Evolutionary conservation across 2,329 filamentous ascomycete species (phyloP), one percentile per base, ranked within the genome.

Genomic region (Cordyceps militaris): DNA sequence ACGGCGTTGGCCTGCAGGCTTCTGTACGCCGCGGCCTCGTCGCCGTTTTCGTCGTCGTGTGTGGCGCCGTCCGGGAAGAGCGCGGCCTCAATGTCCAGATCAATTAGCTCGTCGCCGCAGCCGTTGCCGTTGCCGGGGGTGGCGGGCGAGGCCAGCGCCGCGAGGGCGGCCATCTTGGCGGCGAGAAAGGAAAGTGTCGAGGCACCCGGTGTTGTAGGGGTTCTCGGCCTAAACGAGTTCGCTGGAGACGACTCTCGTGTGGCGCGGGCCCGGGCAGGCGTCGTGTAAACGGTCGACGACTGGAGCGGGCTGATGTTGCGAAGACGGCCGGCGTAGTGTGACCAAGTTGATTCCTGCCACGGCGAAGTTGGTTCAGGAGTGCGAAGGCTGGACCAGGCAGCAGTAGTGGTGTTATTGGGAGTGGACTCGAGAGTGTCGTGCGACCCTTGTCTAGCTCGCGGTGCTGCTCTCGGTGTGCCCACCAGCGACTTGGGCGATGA

Each of bases 11-110:
- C 69, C 59, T 82, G 80, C n/a, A 85, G 73, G 65, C 82, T 85
- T 66, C 83, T 84, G 70, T 79, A 86, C 10, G 79, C 78, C 0
- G 79, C 75, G 0, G 82, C 82, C 1, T 82, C 84, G 66, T 83
- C 1, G 78, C 65, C 42, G n/a, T n/a, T n/a, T n/a, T 83, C 78
- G 38, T 73, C 69, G 13, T 77, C 73, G 0, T 65, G 62, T 1
- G 78, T 72, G 0, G 71, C 64, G 2, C 73, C 71, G 1, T 69
- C 61, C 0, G 82, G 80, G 60, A 79, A 84, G 13, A 86, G 74
- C 0, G 78, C 77, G 1, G 76, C 67, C 32, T 80, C 76, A 40
- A 86, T 74, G 64, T 85, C 76, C 50, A 86, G 71, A 51, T 74
- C 76, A 63, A 78, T 75, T 6, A 85, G 74, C 59, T 84, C 80